Base-by-base conservation (phyloP, 169 alveolate species). In the Eimeria zaria region DNA sequence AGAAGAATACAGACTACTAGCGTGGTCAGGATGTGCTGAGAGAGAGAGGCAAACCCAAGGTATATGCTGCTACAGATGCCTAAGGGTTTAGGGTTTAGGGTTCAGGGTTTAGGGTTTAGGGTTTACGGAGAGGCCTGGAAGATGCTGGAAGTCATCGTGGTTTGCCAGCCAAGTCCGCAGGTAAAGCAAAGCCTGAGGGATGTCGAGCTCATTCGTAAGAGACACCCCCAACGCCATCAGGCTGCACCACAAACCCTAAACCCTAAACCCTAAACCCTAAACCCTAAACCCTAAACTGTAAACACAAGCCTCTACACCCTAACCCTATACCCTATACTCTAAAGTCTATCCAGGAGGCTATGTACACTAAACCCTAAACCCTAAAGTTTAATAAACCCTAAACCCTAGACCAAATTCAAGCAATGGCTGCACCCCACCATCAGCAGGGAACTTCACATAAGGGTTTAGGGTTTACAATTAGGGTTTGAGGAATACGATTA, bases 131-230 rank as follows among this genome's bases (percentile, higher is more conserved):
- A 81, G 44, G 30, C 97, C 96, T 0, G 73, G 93, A 33, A 96
- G 88, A 51, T 39, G 71, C 83, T 64, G 78, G 80, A 85, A 91
- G 41, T 91, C 97, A 76, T 96, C 97, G 91, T 96, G 96, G 91
- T 84, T 81, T 16, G 80, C 89, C 62, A 96, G 39, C 97, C 97
- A 96, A 64, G 81, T 92, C 46, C 90, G 67, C 80, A 96, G 84
- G 48, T 91, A 67, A 9, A 89, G 95, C 92, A 98, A 95, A 4
- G 99, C 99, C 74, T 97, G 97, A 20, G 89, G 91, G 58, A 97
- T 97, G 74, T 98, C 98, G 30, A 98, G 91, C 76, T 97, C 99
- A 95, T 98, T 98, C 33, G 99, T 98, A 74, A 98, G 97, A n/a
- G 99, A 97, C 48, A 98, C 97, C 58, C 99, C 99, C 30, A 98